Conservation (phyloP, 352 stramenopile species). For the Phytopythium delawarense region DNA sequence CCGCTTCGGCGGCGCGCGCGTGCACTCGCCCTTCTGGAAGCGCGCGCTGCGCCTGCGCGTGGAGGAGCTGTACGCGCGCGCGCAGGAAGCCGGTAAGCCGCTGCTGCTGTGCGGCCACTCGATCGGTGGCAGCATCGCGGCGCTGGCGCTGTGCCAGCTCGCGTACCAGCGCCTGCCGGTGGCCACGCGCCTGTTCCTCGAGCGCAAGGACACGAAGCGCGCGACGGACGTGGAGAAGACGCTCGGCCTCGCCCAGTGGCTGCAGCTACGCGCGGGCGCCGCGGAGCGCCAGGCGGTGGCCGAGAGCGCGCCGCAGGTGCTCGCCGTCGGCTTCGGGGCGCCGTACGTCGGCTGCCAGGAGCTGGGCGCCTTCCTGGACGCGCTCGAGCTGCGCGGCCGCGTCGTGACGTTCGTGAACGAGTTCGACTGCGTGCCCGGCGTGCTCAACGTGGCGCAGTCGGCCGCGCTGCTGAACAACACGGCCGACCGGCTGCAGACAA, state of each 20-base stretch:
- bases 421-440: constrained; percentile 75
- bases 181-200: constrained; percentile 40
- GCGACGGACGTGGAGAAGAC: constrained; percentile 4
- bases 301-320: constrained; percentile 28
- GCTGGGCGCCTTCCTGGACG: constrained; percentile 41
- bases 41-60: constrained; percentile 55
- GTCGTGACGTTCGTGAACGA: constrained; percentile 83
- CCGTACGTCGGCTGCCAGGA: constrained; percentile 58
- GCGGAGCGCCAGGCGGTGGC: constrained; percentile 14
- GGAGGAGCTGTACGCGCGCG: constrained; percentile 39
- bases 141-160: constrained; percentile 72
- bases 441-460: constrained; percentile 78
- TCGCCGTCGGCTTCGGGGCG: constrained; percentile 67
- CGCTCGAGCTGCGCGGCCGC: constrained; percentile 36
- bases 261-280: constrained; percentile 8
- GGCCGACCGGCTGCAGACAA: constrained; percentile 65
- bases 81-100: constrained; percentile 47
- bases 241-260: constrained; percentile 1
- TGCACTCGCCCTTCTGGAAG: constrained; percentile 80
- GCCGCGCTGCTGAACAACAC: constrained; percentile 73
- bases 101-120: constrained; percentile 78
- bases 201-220: constrained; percentile 20
- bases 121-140: constrained; percentile 78
- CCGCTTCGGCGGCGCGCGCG: constrained; percentile 64
- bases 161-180: constrained; percentile 65